Evolutionary conservation across 164 flowering plant species (phyloP).

Genomic region (Brasenia schreberi): DNA sequence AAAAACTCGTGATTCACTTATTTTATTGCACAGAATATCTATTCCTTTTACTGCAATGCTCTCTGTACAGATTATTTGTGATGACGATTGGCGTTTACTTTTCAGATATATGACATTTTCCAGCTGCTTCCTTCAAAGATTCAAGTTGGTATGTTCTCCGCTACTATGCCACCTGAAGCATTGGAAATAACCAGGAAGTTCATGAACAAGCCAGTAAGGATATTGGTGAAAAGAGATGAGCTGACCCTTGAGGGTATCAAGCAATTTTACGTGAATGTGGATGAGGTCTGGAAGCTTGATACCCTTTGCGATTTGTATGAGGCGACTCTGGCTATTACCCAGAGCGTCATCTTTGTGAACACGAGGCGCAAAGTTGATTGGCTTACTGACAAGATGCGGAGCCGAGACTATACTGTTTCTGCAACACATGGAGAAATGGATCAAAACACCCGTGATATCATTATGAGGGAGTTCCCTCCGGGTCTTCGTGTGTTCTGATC

Average conservation of each 20-base stretch:
- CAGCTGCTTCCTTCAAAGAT: constrained; percentile 68
- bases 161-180: constrained; percentile 89
- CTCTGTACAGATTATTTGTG: not conserved
- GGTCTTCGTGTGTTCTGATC: constrained; percentile 79
- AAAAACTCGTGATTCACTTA: too few relatives aligned
- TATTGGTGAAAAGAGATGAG: constrained; percentile 78
- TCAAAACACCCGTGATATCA: constrained; percentile 76
- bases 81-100: constrained; percentile 1
- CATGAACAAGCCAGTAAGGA: constrained; percentile 82
- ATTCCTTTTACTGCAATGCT: not conserved
- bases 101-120: constrained; percentile 76
- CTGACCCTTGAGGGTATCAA: constrained; percentile 89
- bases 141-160: constrained; percentile 79
- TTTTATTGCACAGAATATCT: not conserved
- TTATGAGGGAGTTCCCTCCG: constrained; percentile 82
- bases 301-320: constrained; percentile 79
- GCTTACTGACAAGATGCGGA: constrained; percentile 82
- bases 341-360: constrained; percentile 84
- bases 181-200: constrained; percentile 78
- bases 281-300: constrained; percentile 81
- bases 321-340: constrained; percentile 80
- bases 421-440: constrained; percentile 94
- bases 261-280: constrained; percentile 75
- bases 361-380: constrained; percentile 91
- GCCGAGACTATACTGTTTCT: constrained; percentile 81